Percentiles rank a stretch among this genome's conserved stretches.
These are phyloP conservation scores for Mycena vulgaris DNA, from an alignment of 768 basidiomycete genomes.

Conservation along the genomic window DNA sequence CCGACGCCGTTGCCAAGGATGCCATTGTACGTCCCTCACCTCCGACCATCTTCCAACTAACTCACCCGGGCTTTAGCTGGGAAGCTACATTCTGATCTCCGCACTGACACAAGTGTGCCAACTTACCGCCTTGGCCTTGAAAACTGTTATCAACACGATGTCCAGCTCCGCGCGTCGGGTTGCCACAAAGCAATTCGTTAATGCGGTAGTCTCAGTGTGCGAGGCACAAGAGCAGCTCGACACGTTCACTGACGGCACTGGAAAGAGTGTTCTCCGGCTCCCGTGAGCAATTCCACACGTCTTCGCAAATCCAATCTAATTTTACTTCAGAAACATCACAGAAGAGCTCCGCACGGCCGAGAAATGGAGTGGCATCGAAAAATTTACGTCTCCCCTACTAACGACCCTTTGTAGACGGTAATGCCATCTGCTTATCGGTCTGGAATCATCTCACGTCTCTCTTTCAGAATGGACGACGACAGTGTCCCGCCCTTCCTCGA, in stretches of 20 bases:
- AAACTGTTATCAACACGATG: conserved; percentile 71
- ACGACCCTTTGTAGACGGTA: conserved; percentile 56
- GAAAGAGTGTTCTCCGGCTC: conserved; percentile 61
- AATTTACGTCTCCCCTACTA: conserved; percentile 70
- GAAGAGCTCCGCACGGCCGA: conserved; percentile 62
- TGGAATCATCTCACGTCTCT: not conserved
- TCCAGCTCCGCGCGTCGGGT: conserved; percentile 64
- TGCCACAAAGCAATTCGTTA: conserved; percentile 72
- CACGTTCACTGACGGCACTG: conserved; percentile 57
- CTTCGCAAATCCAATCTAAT: not conserved
- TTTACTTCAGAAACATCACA: conserved; percentile 57
- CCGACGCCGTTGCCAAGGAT: conserved; percentile 61
- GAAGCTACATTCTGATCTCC: conserved; percentile 80
- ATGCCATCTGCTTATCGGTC: not conserved
- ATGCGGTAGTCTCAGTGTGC: conserved; percentile 76
- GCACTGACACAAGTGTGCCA: conserved; percentile 77
- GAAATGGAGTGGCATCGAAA: conserved; percentile 68
- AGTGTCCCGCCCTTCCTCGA: conserved; percentile 53
- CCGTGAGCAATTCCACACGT: conserved; percentile 56
- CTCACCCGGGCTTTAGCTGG: conserved; percentile 63
- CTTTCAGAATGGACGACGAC: conserved; percentile 53
- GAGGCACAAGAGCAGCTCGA: conserved; percentile 72
- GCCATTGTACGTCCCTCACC: conserved; percentile 62
- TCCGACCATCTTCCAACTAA: not conserved
- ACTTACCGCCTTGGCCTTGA: conserved; percentile 71